Base-by-base conservation (phyloP, 1,139 yeast species). In the Pneumocystis jirovecii region DNA sequence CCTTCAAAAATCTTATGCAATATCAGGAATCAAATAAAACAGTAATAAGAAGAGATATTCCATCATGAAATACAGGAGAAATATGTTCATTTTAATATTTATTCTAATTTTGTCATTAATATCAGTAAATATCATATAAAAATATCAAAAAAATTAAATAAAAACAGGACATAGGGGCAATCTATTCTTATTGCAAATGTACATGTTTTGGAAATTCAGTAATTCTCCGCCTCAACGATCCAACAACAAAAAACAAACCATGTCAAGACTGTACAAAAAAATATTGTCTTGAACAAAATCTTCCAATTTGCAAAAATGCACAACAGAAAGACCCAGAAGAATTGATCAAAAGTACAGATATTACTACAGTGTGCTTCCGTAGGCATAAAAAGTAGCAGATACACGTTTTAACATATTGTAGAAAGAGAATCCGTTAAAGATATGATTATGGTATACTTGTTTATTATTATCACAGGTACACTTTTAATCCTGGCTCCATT, bases 211-310 rank as follows among this genome's bases (percentile, higher is more conserved):
- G 64, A 15, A 17, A 34, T 8, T 65, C 66, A n/a, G 21, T 50
- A 15, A 63, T 65, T 31, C 31, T 65, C 12, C 57, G 59, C 1
- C 34, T 61, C 6, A 44, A 31, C n/a, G 19, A 57, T 19, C 17
- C 63, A 25, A 35, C 40, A 31, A n/a, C 34, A 35, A 50, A 39
- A 17, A 61, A 60, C 15, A 63, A 39, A 17, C 65, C 65, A 17
- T 65, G 66, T 21, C 59, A 29, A n/a, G 66, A 63, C 17, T 65
- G 66, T 31, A 65, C 66, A 1, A 63, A 60, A 25, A 61, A 62
- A 25, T 61, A 62, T 63, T 65, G 66, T 45, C n/a, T 63, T 37
- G 39, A 63, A 34, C 60, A 60, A 25, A 63, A 61, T 21, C 61
- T 63, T n/a, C n/a, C 57, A 25, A 50, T 50, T 50, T 50, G 57